Conservation (phyloP, 108 stramenopile species). For the Discostella stelligeroides region DNA sequence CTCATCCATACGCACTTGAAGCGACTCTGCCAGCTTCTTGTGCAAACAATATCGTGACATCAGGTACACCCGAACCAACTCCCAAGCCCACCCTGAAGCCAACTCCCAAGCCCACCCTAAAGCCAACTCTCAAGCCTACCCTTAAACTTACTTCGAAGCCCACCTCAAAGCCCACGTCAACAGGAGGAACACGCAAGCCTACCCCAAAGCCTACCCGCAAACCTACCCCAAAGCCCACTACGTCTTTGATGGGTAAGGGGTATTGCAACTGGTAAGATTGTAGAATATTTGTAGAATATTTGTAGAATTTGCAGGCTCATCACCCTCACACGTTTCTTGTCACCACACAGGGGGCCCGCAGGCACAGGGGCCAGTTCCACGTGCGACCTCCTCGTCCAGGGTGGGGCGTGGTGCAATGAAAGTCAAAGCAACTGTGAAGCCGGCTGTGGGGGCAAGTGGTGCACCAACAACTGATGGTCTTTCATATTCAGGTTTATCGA, state of each 20-base stretch:
- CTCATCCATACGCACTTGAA: constrained; percentile 22
- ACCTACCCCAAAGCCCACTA: too few species aligned
- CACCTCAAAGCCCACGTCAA: not conserved
- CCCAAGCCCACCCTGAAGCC: too few species aligned
- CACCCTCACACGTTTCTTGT: not conserved
- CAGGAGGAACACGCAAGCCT: too few species aligned
- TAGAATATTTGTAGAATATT: not conserved
- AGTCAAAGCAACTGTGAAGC: constrained; percentile 11
- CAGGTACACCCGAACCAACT: not conserved
- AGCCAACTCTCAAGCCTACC: not conserved
- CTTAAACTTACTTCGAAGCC: not conserved
- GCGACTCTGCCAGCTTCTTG: constrained; percentile 32
- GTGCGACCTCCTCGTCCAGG: too few species aligned
- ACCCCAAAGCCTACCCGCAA: too few species aligned
- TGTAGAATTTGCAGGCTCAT: not conserved
- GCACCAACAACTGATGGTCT: too few species aligned
- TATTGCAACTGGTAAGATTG: constrained; percentile 4
- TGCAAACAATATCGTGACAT: constrained; percentile 14
- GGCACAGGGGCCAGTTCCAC: too few species aligned
- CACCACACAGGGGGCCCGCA: not conserved
- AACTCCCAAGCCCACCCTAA: not conserved
- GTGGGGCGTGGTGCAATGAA: constrained; percentile 34
- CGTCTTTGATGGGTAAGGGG: too few species aligned
- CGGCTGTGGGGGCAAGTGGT: too few species aligned
- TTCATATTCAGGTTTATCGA: too few species aligned